phyloP scores from a whole-genome alignment of 2,329 filamentous ascomycete species.

The Aureobasidium sp. region DNA sequence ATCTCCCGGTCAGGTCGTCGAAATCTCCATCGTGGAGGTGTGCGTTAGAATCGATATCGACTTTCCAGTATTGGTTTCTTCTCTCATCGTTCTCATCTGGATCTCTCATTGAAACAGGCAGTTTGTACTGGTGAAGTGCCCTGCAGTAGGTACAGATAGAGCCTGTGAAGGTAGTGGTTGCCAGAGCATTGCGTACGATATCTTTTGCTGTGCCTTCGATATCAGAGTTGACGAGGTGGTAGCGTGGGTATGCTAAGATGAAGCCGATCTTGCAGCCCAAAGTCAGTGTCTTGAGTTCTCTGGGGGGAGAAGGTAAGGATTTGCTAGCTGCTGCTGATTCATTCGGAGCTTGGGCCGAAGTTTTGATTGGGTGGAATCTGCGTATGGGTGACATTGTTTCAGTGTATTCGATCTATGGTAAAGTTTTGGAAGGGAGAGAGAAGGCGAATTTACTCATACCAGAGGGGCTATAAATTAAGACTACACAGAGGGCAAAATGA shows the following conservation, averaged over 20 bases:
- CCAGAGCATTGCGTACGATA: background rate
- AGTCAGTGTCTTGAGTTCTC: background rate
- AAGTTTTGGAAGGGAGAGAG: background rate
- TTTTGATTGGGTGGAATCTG: background rate
- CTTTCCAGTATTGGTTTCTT: background rate
- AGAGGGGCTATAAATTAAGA: background rate
- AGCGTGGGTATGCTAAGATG: background rate
- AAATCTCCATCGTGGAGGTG: background rate
- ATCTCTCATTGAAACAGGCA: background rate
- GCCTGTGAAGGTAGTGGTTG: background rate
- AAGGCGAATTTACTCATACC: too few species aligned
- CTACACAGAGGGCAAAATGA: background rate
- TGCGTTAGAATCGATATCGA: background rate
- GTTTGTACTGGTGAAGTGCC: background rate
- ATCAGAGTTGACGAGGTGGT: background rate
- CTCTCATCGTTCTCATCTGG: background rate
- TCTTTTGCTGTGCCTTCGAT: background rate
- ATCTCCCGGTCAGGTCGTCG: background rate
- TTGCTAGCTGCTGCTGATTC: background rate
- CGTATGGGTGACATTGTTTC: background rate
- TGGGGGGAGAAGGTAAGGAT: background rate
- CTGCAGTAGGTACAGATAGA: background rate
- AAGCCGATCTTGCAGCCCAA: constrained; percentile 3
- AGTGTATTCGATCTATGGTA: background rate
- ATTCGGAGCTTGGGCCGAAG: background rate